Percentiles rank a stretch among this genome's conserved stretches.
Conservation (phyloP, 2,329 filamentous ascomycete genomes). For the Parascedosporium putredinis region DNA sequence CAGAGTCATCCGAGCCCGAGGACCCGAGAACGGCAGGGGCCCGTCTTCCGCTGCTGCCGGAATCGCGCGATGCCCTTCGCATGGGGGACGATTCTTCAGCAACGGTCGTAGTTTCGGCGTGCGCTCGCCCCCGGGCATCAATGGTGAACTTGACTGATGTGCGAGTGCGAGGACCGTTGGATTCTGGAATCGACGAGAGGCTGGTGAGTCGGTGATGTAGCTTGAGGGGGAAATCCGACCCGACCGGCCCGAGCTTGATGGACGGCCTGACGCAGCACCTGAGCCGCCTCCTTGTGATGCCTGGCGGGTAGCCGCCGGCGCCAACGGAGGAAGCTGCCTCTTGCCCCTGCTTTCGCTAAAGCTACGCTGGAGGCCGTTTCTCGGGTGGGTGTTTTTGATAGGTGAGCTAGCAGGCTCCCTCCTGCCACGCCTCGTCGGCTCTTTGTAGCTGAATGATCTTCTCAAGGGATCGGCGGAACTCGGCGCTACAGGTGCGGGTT, state of each 20-base stretch:
- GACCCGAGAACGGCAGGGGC: constrained; percentile 2
- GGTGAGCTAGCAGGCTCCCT: constrained; percentile 37
- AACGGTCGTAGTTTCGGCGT: constrained; percentile 40
- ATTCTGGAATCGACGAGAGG: constrained; percentile 49
- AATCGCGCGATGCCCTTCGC: constrained; percentile 12
- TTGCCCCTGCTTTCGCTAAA: constrained; percentile 43
- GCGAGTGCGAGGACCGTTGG: constrained; percentile 32
- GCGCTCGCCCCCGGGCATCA: constrained; percentile 49
- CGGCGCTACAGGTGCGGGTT: constrained; percentile 7
- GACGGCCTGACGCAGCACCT: constrained; percentile 8
- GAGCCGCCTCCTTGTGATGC: constrained; percentile 8
- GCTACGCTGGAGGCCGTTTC: constrained; percentile 42
- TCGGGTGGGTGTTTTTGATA: constrained; percentile 31
- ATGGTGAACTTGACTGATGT: constrained; percentile 54
- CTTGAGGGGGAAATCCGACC: constrained; percentile 43
- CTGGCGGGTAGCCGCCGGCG: constrained; percentile 30
- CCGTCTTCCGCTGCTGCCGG: constrained; percentile 9
- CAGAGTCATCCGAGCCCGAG: constrained; percentile 41
- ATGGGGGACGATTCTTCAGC: constrained; percentile 21
- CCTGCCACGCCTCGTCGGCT: constrained; percentile 29
- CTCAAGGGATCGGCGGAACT: constrained; percentile 23
- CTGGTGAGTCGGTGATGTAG: constrained; percentile 37
- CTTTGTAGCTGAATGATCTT: constrained; percentile 33
- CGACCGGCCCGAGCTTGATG: constrained; percentile 21
- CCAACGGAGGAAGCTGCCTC: constrained; percentile 36